Percentiles rank a stretch among this genome's conserved stretches.
These are phyloP conservation scores for Hyaloscypha variabilis DNA, from an alignment of 495 filamentous ascomycete genomes.

Conservation along the genomic window DNA sequence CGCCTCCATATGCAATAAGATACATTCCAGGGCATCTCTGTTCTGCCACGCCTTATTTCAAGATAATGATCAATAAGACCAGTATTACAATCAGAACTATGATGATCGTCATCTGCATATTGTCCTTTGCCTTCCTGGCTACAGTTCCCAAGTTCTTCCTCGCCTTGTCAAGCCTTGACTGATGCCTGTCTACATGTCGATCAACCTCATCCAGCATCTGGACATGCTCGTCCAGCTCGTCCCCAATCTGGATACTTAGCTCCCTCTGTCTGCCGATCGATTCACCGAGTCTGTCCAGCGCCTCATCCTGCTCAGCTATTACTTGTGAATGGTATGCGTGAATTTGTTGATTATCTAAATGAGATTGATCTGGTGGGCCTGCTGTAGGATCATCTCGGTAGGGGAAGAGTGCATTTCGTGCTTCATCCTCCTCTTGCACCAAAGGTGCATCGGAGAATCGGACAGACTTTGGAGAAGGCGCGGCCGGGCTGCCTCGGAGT, in stretches of 20 bases:
- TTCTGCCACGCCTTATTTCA: conserved; percentile 57
- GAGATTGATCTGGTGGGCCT: conserved; percentile 57
- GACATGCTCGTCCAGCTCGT: conserved; percentile 92
- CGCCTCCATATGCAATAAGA: conserved; percentile 26
- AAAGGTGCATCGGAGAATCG: conserved; percentile 78
- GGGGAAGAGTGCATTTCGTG: conserved; percentile 68
- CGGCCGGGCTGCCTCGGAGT: conserved; percentile 23
- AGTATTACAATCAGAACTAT: conserved; percentile 74
- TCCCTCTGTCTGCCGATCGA: conserved; percentile 92
- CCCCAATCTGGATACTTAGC: conserved; percentile 92
- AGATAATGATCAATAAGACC: conserved; percentile 74
- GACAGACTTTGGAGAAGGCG: conserved; percentile 67
- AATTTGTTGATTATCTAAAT: conserved; percentile 82
- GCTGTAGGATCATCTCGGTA: conserved; percentile 54
- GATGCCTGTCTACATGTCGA: conserved; percentile 77
- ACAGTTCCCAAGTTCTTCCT: conserved; percentile 69
- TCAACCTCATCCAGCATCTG: conserved; percentile 89
- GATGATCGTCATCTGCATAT: conserved; percentile 79
- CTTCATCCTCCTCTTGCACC: conserved; percentile 50
- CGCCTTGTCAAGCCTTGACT: conserved; percentile 72
- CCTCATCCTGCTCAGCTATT: conserved; percentile 85
- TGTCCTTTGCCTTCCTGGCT: conserved; percentile 72
- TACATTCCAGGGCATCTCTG: not conserved
- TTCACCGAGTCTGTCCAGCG: conserved; percentile 82
- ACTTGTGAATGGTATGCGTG: conserved; percentile 81